Conservation (phyloP, 2,329 filamentous ascomycete genomes). For the Lachnellula suecica region DNA sequence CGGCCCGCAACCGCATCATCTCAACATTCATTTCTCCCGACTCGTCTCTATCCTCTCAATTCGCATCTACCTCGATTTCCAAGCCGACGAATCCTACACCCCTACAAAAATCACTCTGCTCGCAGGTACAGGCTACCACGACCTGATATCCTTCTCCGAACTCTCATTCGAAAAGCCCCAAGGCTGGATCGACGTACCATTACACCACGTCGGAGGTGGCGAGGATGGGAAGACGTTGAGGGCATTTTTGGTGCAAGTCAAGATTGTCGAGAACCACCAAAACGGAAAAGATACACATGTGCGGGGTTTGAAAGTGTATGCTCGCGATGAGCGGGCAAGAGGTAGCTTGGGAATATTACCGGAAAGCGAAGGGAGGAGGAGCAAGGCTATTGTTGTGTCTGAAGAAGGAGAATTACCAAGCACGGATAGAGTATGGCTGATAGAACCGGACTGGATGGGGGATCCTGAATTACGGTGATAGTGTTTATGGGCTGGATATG, state of each 20-base stretch:
- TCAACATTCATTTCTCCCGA: constrained; percentile 85
- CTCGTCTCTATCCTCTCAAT: constrained; percentile 76
- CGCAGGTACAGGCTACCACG: constrained; percentile 88
- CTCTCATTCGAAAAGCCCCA: constrained; percentile 76
- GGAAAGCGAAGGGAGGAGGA: constrained; percentile 9
- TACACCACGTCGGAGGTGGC: constrained; percentile 55
- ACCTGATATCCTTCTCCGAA: constrained; percentile 82
- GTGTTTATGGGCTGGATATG: background rate
- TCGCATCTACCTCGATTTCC: constrained; percentile 86
- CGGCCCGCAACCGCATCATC: constrained; percentile 77
- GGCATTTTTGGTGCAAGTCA: constrained; percentile 86
- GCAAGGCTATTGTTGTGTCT: background rate
- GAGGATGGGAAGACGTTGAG: constrained; percentile 74
- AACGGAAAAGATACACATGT: constrained; percentile 99
- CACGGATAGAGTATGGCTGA: constrained; percentile 20
- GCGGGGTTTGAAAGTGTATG: constrained; percentile 84
- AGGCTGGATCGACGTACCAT: constrained; percentile 87
- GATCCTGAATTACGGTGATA: constrained; percentile 33
- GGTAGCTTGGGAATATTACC: constrained; percentile 15
- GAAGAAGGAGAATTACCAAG: constrained; percentile 9
- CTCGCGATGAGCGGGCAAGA: constrained; percentile 33
- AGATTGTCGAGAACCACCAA: constrained; percentile 94
- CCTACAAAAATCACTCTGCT: constrained; percentile 88
- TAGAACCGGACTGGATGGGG: constrained; percentile 35
- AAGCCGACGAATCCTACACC: constrained; percentile 92